Evolutionary conservation across 2,329 filamentous ascomycete species (phyloP).

Genomic region (Cladosporium sp.): DNA sequence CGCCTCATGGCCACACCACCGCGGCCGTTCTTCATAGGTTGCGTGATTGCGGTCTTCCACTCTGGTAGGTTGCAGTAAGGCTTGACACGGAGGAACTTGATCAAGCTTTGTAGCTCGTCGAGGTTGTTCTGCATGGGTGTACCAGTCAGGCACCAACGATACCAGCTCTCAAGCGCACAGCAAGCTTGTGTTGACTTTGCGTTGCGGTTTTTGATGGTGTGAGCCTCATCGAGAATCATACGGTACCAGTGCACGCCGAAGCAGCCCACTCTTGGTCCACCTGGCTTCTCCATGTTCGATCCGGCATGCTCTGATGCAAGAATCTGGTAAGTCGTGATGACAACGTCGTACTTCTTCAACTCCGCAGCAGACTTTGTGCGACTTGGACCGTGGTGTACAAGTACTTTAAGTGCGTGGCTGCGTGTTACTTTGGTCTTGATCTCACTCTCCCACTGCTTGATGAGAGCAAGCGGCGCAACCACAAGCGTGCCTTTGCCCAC

Average conservation of each 20-base stretch:
- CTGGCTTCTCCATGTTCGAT: slow-evolving; percentile 58
- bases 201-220: slow-evolving; percentile 97
- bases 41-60: slow-evolving; percentile 90
- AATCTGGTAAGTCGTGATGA: slow-evolving; percentile 96
- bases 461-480: slow-evolving; percentile 87
- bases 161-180: slow-evolving; percentile 79
- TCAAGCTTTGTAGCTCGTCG: slow-evolving; percentile 90
- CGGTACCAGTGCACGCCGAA: slow-evolving; percentile 95
- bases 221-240: slow-evolving; percentile 91
- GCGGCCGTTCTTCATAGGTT: slow-evolving; percentile 84
- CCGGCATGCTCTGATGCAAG: slow-evolving; percentile 85
- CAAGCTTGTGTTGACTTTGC: slow-evolving; percentile 93
- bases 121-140: slow-evolving; percentile 99
- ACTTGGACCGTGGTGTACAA: slow-evolving; percentile 86
- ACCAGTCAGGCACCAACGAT: slow-evolving; percentile 93
- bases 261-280: slow-evolving; percentile 72
- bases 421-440: slow-evolving; percentile 77
- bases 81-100: slow-evolving; percentile 88
- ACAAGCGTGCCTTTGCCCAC: slow-evolving; percentile 82
- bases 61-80: slow-evolving; percentile 82
- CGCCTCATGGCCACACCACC: slow-evolving; percentile 86
- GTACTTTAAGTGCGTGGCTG: slow-evolving; percentile 72
- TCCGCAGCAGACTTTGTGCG: slow-evolving; percentile 77
- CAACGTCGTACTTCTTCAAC: slow-evolving; percentile 84
- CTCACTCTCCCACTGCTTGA: slow-evolving; percentile 96